Base-by-base conservation (phyloP, 163 green algal species). In the Scenedesmus sp. region DNA sequence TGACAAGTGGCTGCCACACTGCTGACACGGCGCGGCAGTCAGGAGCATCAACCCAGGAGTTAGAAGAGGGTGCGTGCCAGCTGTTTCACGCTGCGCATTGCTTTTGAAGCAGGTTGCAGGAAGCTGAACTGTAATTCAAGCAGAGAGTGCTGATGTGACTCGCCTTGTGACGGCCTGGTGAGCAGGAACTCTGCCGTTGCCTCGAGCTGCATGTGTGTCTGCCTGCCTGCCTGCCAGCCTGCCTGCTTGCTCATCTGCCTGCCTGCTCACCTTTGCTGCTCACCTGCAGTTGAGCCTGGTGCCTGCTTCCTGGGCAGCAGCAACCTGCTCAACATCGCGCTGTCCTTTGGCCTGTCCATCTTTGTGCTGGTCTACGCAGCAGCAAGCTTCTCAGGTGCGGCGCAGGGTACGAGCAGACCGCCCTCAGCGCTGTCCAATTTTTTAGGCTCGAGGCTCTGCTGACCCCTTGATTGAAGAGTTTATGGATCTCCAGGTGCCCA, bases 281-380 rank as follows among this genome's bases (percentile, higher is more conserved):
- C n/a, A 12, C 18, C 72, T n/a, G 56, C 43, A 90, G 85, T 90
- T 35, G 22, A 26, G 7, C 85, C 85, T 76, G 85, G 85, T 9
- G 42, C 85, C 4, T 90, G 85, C 24, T 90, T 90, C 59, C 59
- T 90, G 9, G 85, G 85, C 33, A 90, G 33, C 9, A 84, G 18
- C 15, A 90, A 90, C 43, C 26, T 90, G 44, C 76, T 90, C 44
- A 90, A 85, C 46, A 90, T 90, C 30, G 85, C 85, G 13, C 35
- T 90, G 85, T 43, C 49, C 12, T 90, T 90, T 42, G 85, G 85
- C 51, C 68, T 90, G 33, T 70, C 85, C 42, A 90, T 90, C 20
- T 90, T 90, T n/a, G 70, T 90, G 33, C 42, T 90, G 68, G 85
- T 90, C 12, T 90, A 85, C 80, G 85, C 85, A 40, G 35, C 68